Conservation (phyloP, 1,139 yeast genomes). For the Kluyveromyces marxianus region DNA sequence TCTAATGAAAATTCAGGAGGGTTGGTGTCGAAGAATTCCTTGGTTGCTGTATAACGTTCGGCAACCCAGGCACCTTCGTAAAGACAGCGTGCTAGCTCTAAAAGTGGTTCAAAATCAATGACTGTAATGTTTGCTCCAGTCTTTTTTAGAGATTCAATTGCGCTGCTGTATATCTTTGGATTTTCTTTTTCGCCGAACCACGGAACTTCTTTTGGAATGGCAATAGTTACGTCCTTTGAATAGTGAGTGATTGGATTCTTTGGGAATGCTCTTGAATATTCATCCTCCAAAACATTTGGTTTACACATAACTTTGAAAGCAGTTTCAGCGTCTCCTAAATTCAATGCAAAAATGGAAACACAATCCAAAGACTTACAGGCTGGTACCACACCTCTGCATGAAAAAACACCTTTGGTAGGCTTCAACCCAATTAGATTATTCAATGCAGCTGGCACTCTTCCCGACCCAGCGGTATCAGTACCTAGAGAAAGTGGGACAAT, state of each 20-base stretch:
- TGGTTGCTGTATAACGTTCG: conserved; percentile 80
- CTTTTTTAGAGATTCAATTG: conserved; percentile 48
- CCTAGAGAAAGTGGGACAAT: conserved; percentile 83
- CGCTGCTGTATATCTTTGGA: conserved; percentile 55
- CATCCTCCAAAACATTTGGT: conserved; percentile 65
- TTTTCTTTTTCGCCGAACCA: conserved; percentile 83
- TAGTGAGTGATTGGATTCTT: conserved; percentile 54
- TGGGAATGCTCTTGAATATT: conserved; percentile 73
- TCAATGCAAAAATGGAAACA: conserved; percentile 75
- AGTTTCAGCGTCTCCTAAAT: conserved; percentile 73
- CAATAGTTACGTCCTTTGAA: conserved; percentile 54
- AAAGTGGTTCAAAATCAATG: conserved; percentile 64
- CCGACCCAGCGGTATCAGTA: conserved; percentile 98
- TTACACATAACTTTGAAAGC: conserved; percentile 63
- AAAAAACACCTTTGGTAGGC: conserved; percentile 83
- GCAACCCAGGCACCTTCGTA: conserved; percentile 99
- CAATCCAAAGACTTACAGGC: conserved; percentile 94
- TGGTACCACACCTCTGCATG: conserved; percentile 89
- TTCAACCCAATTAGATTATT: conserved; percentile 87
- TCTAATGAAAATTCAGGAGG: conserved; percentile 71
- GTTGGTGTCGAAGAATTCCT: conserved; percentile 61
- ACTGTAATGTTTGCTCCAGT: conserved; percentile 53
- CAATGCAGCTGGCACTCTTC: conserved; percentile 94
- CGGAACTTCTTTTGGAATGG: conserved; percentile 60
- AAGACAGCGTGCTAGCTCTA: conserved; percentile 77